Evolutionary conservation across 78 protist genomes (phyloP), one percentile per base, ranked within the genome.

Genomic region (Guillardia theta): DNA sequence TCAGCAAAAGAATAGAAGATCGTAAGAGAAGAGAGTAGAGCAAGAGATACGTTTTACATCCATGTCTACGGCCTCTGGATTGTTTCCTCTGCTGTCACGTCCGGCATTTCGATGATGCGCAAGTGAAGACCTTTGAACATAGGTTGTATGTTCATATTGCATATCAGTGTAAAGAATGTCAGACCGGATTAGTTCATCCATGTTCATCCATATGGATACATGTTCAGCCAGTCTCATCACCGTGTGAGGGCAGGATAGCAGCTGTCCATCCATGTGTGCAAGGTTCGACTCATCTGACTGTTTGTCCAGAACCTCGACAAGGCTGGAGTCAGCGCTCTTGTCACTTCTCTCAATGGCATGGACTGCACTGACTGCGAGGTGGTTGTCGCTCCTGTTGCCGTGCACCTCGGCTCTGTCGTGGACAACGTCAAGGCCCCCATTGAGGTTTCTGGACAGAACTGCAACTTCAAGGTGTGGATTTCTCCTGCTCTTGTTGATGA

Each of bases 361-460:
- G 54, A 88, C 64, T 1, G 4, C 62, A 30, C 62, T n/a, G 54
- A 64, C 39, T 88, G 93, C 93, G 93, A 88, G 36, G 62, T 88
- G 12, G 54, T 88, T 18, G 76, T 88, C 30, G 54, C 46, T 64
- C 76, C 93, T 15, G 76, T 48, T 15, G 64, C 43, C n/a, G n/a
- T 88, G 30, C 62, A 88, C 93, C 21, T 88, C 24, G 41, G 47
- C 43, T 22, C 21, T 18, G 54, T 46, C 43, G 48, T 41, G 3
- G 64, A 30, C 77, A 53, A 5, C 36, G 10, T 88, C 50, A 33
- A 43, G 53, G 1, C 22, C 37, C 58, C 33, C 39, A 37, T 37
- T 41, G 83, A 24, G 21, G 93, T 58, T 18, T 6, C 77, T 1
- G 93, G 54, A 44, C 95, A 93, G 93, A 88, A 93, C 93, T 53